Base-by-base conservation (phyloP, 257 asterid genomes). In the Ophiorrhiza pumila region DNA sequence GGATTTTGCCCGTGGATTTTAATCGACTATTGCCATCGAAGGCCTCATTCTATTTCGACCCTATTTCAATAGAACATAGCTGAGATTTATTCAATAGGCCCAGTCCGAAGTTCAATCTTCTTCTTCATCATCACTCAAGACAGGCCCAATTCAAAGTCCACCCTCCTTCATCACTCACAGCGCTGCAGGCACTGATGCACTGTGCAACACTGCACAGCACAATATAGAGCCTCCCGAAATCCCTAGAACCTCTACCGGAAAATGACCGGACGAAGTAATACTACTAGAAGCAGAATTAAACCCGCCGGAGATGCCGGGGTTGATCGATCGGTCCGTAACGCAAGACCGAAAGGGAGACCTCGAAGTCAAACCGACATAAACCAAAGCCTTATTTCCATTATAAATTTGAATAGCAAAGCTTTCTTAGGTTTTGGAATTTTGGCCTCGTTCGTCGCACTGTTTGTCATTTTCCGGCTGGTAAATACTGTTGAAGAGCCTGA, bases 251-350 rank as follows among this genome's bases (percentile, higher is more conserved):
- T 57, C 27, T 11, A 66, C 68, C 69, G 39, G 43, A 76, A 73
- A 49, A 92, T 92, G 98, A 73, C 88, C 76, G 95, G 82, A 71
- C 58, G 93, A 35, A 83, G 90, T 78, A 83, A 58, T 52, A 18
- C 65, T 72, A 68, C 77, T 53, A 82, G 90, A 27, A 83, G 76
- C 69, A 81, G 81, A 72, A 3, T 72, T 52, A 74, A 65, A 71
- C 71, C 84, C 60, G 31, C 89, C 3, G 34, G 80, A 2, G 77
- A 37, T 22, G 71, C 50, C 42, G 74, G 73, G 32, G 85, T 45
- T 52, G 89, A 84, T 77, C 79, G 70, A 23, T 64, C 83, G 37
- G 46, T 43, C 29, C 61, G 65, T 31, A 50, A 32, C 35, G 34
- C 17, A n/a, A 42, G 53, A 58, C 63, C 78, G 20, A 75, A 67